Base-by-base conservation (phyloP, 2,329 filamentous ascomycete genomes). In the Dothidotthia symphoricarpi region DNA sequence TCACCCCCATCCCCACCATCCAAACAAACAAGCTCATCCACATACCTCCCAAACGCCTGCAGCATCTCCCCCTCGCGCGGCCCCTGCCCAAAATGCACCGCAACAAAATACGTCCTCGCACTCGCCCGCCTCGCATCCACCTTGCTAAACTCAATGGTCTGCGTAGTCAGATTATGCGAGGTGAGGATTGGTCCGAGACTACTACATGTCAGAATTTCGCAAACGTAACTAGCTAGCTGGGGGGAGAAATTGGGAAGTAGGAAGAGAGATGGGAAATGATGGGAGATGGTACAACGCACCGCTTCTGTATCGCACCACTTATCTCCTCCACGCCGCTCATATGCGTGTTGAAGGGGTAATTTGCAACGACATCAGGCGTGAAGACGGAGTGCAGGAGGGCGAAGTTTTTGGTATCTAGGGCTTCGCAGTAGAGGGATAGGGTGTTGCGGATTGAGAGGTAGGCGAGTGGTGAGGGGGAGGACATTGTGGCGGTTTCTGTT, bases 131-230 rank as follows among this genome's bases (percentile, higher is more conserved):
- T 60, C 1, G 48, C 31, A 17, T 36, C 13, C n/a, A n/a, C n/a
- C n/a, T n/a, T n/a, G n/a, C n/a, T n/a, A 39, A 72, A 61, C 16
- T 40, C 42, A 33, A 72, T 69, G 2, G 49, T 60, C 38, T 71
- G 68, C 1, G 70, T 72, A 3, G 68, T 71, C 4, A 73, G 59
- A 13, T 57, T 63, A 45, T 73, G 69, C 34, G 72, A 69, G 5
- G 69, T 70, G 3, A 53, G 58, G 11, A 72, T 61, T 3, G 61
- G 67, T 13, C 61, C 60, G 19, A 72, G 58, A 27, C 69, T 71
- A n/a, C n/a, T n/a, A n/a, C n/a, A n/a, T n/a, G n/a, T n/a, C n/a
- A n/a, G n/a, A n/a, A n/a, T n/a, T n/a, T n/a, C n/a, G n/a, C n/a
- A n/a, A n/a, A n/a, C n/a, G n/a, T n/a, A n/a, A n/a, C n/a, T n/a